Evolutionary conservation across 1,139 yeast genomes (phyloP).

Genomic region (Debaryomycetaceae sp.): DNA sequence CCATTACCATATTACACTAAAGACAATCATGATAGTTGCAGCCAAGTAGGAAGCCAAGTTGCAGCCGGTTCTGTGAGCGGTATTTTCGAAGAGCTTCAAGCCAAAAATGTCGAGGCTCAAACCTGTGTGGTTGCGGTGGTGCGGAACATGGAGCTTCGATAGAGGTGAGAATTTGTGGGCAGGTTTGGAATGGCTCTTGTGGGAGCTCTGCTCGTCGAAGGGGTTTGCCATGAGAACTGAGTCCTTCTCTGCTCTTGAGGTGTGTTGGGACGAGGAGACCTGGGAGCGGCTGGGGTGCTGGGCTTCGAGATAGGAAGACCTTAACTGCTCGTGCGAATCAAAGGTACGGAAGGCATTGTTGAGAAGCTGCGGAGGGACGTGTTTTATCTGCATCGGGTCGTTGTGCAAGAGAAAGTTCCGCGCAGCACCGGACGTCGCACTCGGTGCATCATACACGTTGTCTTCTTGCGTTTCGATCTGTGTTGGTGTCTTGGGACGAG

Average conservation of each 20-base stretch:
- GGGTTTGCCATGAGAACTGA: neutral
- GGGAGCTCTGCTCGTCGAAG: neutral
- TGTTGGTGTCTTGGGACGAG: neutral
- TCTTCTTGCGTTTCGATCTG: constrained; percentile 3
- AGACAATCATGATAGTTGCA: constrained; percentile 4
- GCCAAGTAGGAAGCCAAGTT: constrained; percentile 4
- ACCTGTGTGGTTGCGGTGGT: neutral
- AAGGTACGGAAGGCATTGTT: constrained; percentile 13
- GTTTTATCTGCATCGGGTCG: constrained; percentile 5
- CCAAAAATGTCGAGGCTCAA: neutral
- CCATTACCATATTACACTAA: constrained; percentile 1
- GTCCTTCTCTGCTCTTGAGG: neutral
- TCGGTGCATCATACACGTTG: constrained; percentile 4
- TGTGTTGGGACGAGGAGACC: neutral
- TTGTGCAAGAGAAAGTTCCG: neutral
- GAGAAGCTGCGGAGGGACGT: constrained; percentile 5
- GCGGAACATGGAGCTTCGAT: neutral
- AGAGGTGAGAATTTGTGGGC: neutral
- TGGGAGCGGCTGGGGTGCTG: neutral
- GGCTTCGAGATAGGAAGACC: neutral
- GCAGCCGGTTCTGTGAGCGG: neutral
- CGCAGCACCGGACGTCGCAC: neutral
- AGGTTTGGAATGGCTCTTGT: neutral
- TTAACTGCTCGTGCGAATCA: constrained; percentile 4
- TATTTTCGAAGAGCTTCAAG: constrained; percentile 1